Conservation (phyloP, 1,284 basidiomycete species). For the Trichosporon coremiiforme region DNA sequence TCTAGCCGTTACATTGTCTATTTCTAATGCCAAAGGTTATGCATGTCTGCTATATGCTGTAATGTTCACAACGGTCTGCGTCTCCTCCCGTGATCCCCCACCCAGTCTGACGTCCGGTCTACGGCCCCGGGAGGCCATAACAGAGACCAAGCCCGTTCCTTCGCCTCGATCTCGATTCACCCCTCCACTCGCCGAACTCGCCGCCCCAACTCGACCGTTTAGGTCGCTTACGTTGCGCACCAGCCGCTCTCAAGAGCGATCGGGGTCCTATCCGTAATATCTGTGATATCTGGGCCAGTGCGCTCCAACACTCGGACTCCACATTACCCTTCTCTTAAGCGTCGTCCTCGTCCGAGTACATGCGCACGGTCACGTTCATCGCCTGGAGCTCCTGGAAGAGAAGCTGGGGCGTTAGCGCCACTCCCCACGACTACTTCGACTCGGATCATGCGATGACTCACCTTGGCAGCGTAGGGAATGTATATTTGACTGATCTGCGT, state of each 20-base stretch:
- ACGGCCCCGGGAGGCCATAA: background rate
- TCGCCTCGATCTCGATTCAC: background rate
- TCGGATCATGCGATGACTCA: slow-evolving; percentile 22
- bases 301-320: slow-evolving; percentile 3
- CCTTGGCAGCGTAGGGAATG: slow-evolving; percentile 79
- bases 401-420: slow-evolving; percentile 30
- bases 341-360: slow-evolving; percentile 33
- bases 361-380: slow-evolving; percentile 42
- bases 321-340: slow-evolving; percentile 5
- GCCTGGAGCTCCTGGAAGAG: slow-evolving; percentile 40
- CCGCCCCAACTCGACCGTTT: background rate
- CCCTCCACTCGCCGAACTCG: no score
- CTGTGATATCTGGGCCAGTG: background rate
- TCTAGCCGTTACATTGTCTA: background rate
- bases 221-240: slow-evolving; percentile 2
- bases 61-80: slow-evolving; percentile 6
- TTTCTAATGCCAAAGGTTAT: slow-evolving; percentile 2
- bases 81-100: background rate
- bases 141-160: background rate
- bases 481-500: slow-evolving; percentile 87
- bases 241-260: background rate
- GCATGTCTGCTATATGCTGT: slow-evolving; percentile 15
- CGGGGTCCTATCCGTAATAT: background rate
- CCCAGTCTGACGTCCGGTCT: background rate
- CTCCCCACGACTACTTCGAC: background rate